Base-by-base conservation (phyloP, 805 yeast genomes). In the Soucietia sequanensis region DNA sequence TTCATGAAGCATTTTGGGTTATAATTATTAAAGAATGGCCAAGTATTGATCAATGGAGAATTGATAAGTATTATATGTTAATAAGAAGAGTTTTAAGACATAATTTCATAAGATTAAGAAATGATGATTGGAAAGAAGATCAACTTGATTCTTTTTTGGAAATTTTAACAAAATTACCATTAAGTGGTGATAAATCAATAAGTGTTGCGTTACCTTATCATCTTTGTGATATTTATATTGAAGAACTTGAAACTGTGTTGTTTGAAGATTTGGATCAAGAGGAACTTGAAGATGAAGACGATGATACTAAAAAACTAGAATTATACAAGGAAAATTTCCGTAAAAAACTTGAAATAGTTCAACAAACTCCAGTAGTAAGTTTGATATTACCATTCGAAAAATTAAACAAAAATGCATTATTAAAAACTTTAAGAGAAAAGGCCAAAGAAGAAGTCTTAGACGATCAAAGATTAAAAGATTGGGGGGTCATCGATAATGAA, bases 141-240 rank as follows among this genome's bases (percentile, higher is more conserved):
- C 47, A 75, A 29, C 67, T 86, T 2, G 62, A 56, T 0, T 48
- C 48, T 11, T 86, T 72, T 52, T 48, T 76, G 15, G 49, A 54
- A 2, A 69, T 71, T 21, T 65, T 77, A 24, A 48, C 44, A 17
- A 55, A 62, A 36, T 57, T 68, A 20, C 78, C 82, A 23, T 62
- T 82, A 31, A 75, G 81, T 42, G 84, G 81, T 5, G 80, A 77
- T 43, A 56, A 61, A 24, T 72, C 75, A 43, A 67, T 80, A 16
- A 82, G 95, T 28, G 76, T 75, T 45, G 93, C 93, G 16, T 72
- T 93, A 34, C 81, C 95, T 12, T 78, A 84, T 56, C 99, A 91
- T 64, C 60, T 91, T 26, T 72, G 85, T 41, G 98, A 93, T 61
- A 78, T 93, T 5, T 80, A 78, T 54, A 58, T 85, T 24, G 97